These are phyloP conservation scores for Colletotrichum filicis DNA, from an alignment of 2,329 filamentous ascomycete species.

Conservation along the genomic window DNA sequence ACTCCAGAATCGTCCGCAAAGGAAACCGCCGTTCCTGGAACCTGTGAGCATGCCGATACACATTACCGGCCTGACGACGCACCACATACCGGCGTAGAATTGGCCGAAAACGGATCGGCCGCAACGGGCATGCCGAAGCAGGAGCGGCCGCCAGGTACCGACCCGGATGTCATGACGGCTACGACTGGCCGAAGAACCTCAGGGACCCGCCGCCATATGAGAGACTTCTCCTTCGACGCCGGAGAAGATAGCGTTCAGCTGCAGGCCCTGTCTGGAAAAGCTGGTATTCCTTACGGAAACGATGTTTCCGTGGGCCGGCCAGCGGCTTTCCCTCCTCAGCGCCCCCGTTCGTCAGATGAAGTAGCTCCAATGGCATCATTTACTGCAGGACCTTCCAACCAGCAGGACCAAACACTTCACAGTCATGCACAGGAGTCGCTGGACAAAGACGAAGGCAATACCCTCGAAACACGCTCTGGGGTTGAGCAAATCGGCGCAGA, in stretches of 20 bases:
- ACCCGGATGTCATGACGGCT: not conserved
- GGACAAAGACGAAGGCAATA: not conserved
- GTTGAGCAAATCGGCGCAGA: not conserved
- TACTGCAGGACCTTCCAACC: not conserved
- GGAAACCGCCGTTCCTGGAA: not conserved
- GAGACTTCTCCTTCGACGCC: conserved; percentile 43
- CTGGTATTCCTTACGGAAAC: not conserved
- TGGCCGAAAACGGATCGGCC: not conserved
- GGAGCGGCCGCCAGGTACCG: not conserved
- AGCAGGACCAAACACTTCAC: not conserved
- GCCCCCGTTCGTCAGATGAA: not conserved
- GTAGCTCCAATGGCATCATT: not conserved
- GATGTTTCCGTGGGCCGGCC: no score
- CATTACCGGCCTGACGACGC: not conserved
- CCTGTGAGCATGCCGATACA: not conserved
- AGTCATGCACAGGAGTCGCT: not conserved
- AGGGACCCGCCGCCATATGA: conserved; percentile 30
- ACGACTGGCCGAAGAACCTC: not conserved
- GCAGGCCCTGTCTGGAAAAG: not conserved
- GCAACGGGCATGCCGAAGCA: not conserved
- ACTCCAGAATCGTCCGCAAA: not conserved
- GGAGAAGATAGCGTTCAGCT: conserved; percentile 39
- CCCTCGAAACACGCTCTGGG: not conserved
- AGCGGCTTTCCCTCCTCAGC: not conserved
- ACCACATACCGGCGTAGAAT: not conserved